These are phyloP conservation scores for Lactarius akahatsu DNA, from an alignment of 768 basidiomycete genomes.

Conservation along the genomic window DNA sequence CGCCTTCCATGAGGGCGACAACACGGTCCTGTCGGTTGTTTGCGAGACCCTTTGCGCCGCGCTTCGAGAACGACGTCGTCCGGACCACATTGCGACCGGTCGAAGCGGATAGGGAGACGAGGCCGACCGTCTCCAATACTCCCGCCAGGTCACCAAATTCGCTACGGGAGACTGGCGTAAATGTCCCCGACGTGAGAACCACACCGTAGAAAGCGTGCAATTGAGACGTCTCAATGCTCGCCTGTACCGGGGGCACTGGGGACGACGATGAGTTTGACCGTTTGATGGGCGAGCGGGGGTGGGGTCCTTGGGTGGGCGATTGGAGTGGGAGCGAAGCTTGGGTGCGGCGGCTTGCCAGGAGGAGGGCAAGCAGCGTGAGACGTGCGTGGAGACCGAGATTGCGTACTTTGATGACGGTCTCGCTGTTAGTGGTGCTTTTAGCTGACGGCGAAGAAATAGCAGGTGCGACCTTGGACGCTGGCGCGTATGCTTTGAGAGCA, in stretches of 20 bases:
- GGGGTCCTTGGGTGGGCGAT: constrained; percentile 34
- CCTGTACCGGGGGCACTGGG: constrained; percentile 31
- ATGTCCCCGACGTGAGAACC: constrained; percentile 54
- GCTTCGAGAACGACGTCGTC: constrained; percentile 54
- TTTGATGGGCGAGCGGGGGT: constrained; percentile 50
- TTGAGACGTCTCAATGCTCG: constrained; percentile 56
- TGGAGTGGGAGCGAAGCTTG: constrained; percentile 51
- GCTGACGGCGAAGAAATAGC: constrained; percentile 36
- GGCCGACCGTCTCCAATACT: constrained; percentile 71
- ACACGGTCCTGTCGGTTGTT: constrained; percentile 39
- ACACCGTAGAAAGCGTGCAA: constrained; percentile 64
- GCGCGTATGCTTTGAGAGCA: constrained; percentile 69
- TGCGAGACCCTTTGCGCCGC: constrained; percentile 30
- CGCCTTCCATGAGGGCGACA: constrained; percentile 57
- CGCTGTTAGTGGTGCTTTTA: constrained; percentile 44
- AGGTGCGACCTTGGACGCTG: constrained; percentile 37
- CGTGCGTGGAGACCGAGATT: constrained; percentile 74
- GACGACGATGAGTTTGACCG: constrained; percentile 44
- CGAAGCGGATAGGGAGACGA: constrained; percentile 46
- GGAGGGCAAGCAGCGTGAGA: constrained; percentile 59
- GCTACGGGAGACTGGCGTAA: constrained; percentile 66
- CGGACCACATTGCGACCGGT: constrained; percentile 52
- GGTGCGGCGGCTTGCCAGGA: constrained; percentile 63
- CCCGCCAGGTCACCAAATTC: constrained; percentile 74
- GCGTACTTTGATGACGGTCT: constrained; percentile 63